Base-by-base conservation (phyloP, 2,329 filamentous ascomycete genomes). In the Blastomyces gilchristii region DNA sequence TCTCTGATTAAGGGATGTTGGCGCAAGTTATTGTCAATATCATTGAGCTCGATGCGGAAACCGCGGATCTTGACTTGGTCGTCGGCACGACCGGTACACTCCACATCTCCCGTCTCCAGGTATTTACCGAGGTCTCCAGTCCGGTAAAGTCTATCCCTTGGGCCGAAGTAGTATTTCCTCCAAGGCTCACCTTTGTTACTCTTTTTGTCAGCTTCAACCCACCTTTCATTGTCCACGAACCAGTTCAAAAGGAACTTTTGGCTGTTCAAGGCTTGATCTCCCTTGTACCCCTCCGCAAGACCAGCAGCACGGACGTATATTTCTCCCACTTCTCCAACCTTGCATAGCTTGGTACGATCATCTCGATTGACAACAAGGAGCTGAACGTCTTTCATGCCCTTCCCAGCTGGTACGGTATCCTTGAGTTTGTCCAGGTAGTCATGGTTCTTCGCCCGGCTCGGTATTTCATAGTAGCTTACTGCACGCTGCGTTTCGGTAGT, bases 31-130 rank as follows among this genome's bases (percentile, higher is more conserved):
- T 82, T 88, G 74, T 97, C 92, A 68, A 97, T 97, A 68, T 97
- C 94, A 66, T 88, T 88, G 56, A 97, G 85, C 77, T 99, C 94
- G 68, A 99, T 96, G 65, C 93, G 84, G 81, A 97, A 97, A 1
- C 93, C 93, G 65, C 94, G 88, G 67, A 97, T 93, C 80, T 97
- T 99, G 78, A 97, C 90, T 73, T 97, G 93, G 68, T 88, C 84
- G 71, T 97, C 93, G 31, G 86, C 86, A 64, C 94, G 83, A 28
- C 93, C 93, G 11, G 88, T 87, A 71, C 86, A 89, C 70, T 89
- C 88, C 12, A 91, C 87, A 67, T 87, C 86, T 45, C 89, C 90
- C 54, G 85, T 81, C 1, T 82, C 80, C 60, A 85, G 84, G 71
- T 89, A 92, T 63, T 86, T 80, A 3, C 93, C 93, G 3, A 99